These are phyloP conservation scores for Striga asiatica DNA, from an alignment of 257 asterid genomes.

Conservation along the genomic window DNA sequence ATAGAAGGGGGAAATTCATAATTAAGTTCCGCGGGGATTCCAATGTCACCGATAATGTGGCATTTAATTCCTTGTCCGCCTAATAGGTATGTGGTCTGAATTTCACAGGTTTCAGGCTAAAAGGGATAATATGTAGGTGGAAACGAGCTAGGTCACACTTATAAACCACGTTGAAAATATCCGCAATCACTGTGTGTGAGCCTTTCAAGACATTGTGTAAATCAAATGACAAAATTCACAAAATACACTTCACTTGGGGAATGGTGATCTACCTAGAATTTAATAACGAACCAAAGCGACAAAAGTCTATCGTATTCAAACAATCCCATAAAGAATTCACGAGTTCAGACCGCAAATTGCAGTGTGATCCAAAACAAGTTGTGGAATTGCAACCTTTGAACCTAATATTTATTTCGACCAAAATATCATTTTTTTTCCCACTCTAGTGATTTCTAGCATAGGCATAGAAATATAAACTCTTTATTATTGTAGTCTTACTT, in stretches of 20 bases:
- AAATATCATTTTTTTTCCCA: too few relatives aligned
- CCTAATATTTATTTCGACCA: too few relatives aligned
- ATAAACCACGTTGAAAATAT: neutral
- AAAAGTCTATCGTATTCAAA: neutral
- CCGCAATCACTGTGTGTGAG: too few relatives aligned
- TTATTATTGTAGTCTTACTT: neutral
- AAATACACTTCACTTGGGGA: neutral
- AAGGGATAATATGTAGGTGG: too few relatives aligned
- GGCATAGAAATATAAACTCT: neutral
- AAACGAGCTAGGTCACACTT: neutral
- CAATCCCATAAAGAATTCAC: neutral
- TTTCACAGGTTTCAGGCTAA: too few relatives aligned
- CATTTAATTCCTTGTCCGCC: too few relatives aligned
- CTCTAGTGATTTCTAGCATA: neutral
- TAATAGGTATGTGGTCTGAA: too few relatives aligned
- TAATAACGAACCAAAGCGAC: neutral
- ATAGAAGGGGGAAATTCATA: neutral
- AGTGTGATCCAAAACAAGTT: neutral
- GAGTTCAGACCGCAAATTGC: neutral
- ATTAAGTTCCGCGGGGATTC: neutral
- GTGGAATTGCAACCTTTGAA: too few relatives aligned
- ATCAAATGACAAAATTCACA: neutral
- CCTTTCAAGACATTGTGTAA: neutral
- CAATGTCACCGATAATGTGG: neutral
- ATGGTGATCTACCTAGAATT: neutral